Percentiles rank a stretch among this genome's conserved stretches.
These are phyloP conservation scores for Chrysanthemum seticuspe DNA, from an alignment of 129 eudicot genomes.

Conservation along the genomic window DNA sequence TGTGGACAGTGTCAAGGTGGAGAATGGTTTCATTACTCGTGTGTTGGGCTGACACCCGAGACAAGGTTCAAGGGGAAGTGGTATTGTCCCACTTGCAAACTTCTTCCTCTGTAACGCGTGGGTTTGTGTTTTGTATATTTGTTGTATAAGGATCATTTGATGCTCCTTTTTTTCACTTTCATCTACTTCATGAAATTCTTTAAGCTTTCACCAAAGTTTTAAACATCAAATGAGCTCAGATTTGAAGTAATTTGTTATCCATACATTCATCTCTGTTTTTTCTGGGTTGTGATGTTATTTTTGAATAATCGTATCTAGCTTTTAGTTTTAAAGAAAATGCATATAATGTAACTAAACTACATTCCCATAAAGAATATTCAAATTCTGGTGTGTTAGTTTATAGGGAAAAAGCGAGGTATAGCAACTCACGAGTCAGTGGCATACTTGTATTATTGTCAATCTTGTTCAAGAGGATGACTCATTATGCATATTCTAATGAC, in stretches of 20 bases:
- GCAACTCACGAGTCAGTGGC: background rate
- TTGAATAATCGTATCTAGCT: background rate
- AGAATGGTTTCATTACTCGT: conserved; percentile 94
- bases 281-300: background rate
- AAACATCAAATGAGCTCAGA: background rate
- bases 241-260: background rate
- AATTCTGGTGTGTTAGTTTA: background rate
- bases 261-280: background rate
- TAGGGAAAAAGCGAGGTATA: background rate
- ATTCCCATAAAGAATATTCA: background rate
- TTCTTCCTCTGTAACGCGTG: conserved; percentile 33
- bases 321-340: conserved; percentile 2
- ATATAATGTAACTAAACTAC: background rate
- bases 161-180: conserved; percentile 3
- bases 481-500: background rate
- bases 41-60: conserved; percentile 98
- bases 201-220: background rate
- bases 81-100: conserved; percentile 97
- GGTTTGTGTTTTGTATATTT: conserved; percentile 4
- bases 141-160: background rate
- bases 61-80: conserved; percentile 99
- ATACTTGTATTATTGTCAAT: background rate
- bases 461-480: background rate
- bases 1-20: conserved; percentile 90
- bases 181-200: background rate